Percentiles rank a stretch among this genome's conserved stretches.
These are phyloP conservation scores for Neurospora pannonica DNA, from an alignment of 495 filamentous ascomycete genomes.

Conservation along the genomic window DNA sequence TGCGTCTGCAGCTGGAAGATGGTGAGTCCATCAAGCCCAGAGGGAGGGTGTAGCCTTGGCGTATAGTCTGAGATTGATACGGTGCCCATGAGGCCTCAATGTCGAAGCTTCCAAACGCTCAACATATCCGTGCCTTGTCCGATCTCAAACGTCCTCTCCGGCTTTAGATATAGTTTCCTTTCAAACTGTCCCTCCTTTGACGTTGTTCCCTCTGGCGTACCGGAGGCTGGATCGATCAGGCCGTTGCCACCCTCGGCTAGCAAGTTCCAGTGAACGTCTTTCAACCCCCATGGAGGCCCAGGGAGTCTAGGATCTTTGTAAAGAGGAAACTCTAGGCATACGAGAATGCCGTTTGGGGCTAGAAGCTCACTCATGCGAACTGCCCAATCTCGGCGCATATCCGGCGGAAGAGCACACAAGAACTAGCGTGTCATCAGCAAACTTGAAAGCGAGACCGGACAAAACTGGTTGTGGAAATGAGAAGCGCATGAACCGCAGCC, in stretches of 20 bases:
- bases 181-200: constrained; percentile 37
- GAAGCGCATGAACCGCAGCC: constrained; percentile 7
- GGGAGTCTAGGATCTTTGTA: constrained; percentile 51
- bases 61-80: not conserved
- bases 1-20: not conserved
- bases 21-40: not conserved
- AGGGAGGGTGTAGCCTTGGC: not conserved
- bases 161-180: constrained; percentile 52
- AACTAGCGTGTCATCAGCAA: constrained; percentile 44
- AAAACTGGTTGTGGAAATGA: not conserved
- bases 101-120: constrained; percentile 10
- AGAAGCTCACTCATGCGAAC: constrained; percentile 55
- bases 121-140: constrained; percentile 21
- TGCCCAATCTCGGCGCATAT: constrained; percentile 57
- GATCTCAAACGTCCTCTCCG: constrained; percentile 53
- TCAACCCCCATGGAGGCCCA: constrained; percentile 59
- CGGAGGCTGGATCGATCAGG: constrained; percentile 42
- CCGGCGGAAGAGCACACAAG: constrained; percentile 59
- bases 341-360: constrained; percentile 46
- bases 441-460: not conserved
- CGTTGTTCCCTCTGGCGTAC: not conserved
- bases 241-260: constrained; percentile 53
- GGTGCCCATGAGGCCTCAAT: not conserved
- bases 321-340: constrained; percentile 71
- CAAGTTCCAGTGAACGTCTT: constrained; percentile 54